Evolutionary conservation across 164 flowering plant genomes (phyloP), one percentile per base, ranked within the genome.

Genomic region (Berberis vulgaris): DNA sequence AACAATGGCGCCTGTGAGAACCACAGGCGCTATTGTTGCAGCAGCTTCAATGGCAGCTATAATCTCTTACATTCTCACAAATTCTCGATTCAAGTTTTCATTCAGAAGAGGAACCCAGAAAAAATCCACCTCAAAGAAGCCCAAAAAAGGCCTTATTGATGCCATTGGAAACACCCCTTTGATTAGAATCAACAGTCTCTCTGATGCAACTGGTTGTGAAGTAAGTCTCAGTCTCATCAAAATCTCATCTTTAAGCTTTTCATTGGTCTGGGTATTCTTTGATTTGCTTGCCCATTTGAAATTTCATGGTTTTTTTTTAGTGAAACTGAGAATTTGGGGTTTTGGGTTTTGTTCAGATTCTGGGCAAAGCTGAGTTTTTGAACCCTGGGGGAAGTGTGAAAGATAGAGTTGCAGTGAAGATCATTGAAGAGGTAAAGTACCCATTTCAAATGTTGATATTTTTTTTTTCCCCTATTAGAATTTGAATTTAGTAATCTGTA

Each of bases 341-440:
- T 64, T 74, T 40, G 43, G 39, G 26, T 26, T 26, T 26, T 26
- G 26, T 26, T 26, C 78, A 94, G 99, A 89, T 94, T 81, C 81
- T 91, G 43, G 99, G 83, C 0, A 95, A 95, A 73, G 89, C 89
- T 1, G 97, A 95, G 81, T 89, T 95, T 65, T 77, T 95, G 78
- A 95, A 95, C 71, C 99, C 99, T 3, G 99, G 97, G 66, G 99
- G 99, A 55, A 95, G 99, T 64, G 93, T 95, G 61, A 95, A 95
- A 73, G 97, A 91, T 72, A 85, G 97, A 71, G 93, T 89, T 55
- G 97, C 97, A 26, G 87, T 94, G 54, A 81, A 91, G 66, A 76
- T 76, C 60, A 76, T 76, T 13, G 65, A 76, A 65, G 76, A 94
- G 96, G 99, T 94, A 52, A 72, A 41, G 45, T 42, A 47, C 41